Evolutionary conservation across 495 filamentous ascomycete genomes (phyloP).

Genomic region (Chaetomium tenue): DNA sequence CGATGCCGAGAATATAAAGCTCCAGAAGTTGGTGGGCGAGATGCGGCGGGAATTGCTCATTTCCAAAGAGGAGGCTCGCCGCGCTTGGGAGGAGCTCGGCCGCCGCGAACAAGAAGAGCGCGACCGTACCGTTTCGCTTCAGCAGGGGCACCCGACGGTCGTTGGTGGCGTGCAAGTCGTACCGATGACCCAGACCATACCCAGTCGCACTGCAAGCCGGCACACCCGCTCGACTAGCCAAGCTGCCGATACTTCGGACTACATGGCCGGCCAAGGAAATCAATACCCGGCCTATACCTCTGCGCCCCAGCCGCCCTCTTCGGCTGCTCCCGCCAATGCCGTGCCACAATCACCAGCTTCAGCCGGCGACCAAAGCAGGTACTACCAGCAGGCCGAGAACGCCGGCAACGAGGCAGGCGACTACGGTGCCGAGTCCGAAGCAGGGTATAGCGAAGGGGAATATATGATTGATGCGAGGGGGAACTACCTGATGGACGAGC

Average conservation of each 20-base stretch:
- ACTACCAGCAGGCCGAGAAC: constrained; percentile 34
- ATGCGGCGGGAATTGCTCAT: constrained; percentile 90
- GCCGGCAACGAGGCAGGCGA: constrained; percentile 30
- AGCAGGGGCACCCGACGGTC: constrained; percentile 82
- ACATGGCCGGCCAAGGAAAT: constrained; percentile 37
- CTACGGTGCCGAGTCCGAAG: constrained; percentile 49
- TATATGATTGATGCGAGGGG: constrained; percentile 54
- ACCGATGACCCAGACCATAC: constrained; percentile 78
- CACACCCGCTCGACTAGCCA: constrained; percentile 43
- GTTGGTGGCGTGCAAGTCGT: constrained; percentile 97
- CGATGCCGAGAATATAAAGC: constrained; percentile 63
- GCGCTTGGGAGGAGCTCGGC: constrained; percentile 96
- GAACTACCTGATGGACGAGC: constrained; percentile 46
- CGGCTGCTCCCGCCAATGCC: constrained; percentile 21
- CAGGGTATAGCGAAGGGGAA: constrained; percentile 57
- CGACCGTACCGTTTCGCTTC: constrained; percentile 79
- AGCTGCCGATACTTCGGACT: constrained; percentile 39
- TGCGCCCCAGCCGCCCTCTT: constrained; percentile 32
- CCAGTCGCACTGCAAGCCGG: constrained; percentile 61
- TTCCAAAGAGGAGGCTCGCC: constrained; percentile 90
- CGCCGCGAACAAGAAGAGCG: constrained; percentile 91
- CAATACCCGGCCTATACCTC: constrained; percentile 38
- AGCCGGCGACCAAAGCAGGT: constrained; percentile 13
- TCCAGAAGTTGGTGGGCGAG: constrained; percentile 74
- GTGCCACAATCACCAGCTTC: constrained; percentile 35